Percentiles rank a stretch among this genome's conserved stretches.
Evolutionary conservation across 2,329 filamentous ascomycete genomes (phyloP).

Genomic region (Clathrospora elynae): DNA sequence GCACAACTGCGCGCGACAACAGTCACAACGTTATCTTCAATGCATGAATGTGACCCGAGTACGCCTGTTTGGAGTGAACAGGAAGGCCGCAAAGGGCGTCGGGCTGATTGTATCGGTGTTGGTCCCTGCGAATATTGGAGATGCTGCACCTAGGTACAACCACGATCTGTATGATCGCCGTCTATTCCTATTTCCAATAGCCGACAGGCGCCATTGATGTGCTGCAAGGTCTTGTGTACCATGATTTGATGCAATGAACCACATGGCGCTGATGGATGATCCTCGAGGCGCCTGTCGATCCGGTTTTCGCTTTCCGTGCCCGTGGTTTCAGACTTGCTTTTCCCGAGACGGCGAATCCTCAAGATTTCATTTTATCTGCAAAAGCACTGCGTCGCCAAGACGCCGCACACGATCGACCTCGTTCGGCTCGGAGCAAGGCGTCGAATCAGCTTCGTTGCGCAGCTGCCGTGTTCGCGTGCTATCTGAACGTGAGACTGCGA

Average conservation of each 20-base stretch:
- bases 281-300: constrained; percentile 16
- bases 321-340: constrained; percentile 14
- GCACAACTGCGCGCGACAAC: constrained; percentile 8
- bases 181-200: constrained; percentile 14
- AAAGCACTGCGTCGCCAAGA: constrained; percentile 8
- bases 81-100: constrained; percentile 2
- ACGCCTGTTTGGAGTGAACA: constrained; percentile 3
- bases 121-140: constrained; percentile 14
- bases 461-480: constrained; percentile 5
- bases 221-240: constrained; percentile 14
- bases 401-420: constrained; percentile 9
- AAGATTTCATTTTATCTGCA: constrained; percentile 7
- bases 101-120: constrained; percentile 1
- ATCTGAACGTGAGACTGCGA: constrained; percentile 22
- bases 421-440: constrained; percentile 8
- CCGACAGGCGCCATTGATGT: constrained; percentile 15
- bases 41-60: constrained; percentile 3
- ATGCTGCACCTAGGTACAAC: constrained; percentile 20
- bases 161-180: constrained; percentile 25
- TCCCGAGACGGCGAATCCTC: constrained; percentile 8
- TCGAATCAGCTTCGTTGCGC: constrained; percentile 1
- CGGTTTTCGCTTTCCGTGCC: constrained; percentile 13
- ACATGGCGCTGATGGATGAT: constrained; percentile 7
- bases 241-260: constrained; percentile 17
- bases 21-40: constrained; percentile 3